A percentile compares a stretch with the other conserved stretches of the same genome.
Conservation (phyloP, 1,139 yeast genomes). For the Yamadazyma pseudoaaseri region DNA sequence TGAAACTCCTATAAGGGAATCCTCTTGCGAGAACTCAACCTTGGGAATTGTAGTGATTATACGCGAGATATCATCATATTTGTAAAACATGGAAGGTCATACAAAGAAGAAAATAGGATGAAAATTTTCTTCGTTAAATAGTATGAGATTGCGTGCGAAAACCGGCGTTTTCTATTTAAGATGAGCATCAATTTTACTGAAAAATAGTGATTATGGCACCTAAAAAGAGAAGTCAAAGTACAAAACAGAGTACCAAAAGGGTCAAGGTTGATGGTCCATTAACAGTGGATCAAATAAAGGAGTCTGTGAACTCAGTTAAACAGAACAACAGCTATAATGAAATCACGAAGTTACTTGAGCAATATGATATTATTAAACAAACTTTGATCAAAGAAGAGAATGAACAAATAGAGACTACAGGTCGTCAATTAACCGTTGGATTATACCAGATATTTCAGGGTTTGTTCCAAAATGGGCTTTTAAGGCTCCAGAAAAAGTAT, state of each 20-base stretch:
- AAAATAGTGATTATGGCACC: too few species aligned
- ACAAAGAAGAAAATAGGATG: constrained; percentile 19
- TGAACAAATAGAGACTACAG: constrained; percentile 27
- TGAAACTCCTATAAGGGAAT: constrained; percentile 39
- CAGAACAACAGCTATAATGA: constrained; percentile 47
- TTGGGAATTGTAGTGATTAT: constrained; percentile 47
- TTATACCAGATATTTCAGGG: constrained; percentile 58
- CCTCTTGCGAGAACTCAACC: constrained; percentile 37
- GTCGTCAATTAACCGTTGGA: constrained; percentile 52
- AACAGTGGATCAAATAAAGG: constrained; percentile 29
- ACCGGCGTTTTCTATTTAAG: too few species aligned
- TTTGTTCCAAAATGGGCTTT: constrained; percentile 48
- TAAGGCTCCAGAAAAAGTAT: constrained; percentile 36
- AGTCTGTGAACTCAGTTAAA: constrained; percentile 29
- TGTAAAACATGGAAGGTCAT: constrained; percentile 61
- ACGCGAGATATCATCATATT: constrained; percentile 66
- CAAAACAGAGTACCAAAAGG: constrained; percentile 7
- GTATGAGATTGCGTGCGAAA: constrained; percentile 5
- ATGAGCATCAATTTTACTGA: too few species aligned
- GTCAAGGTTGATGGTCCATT: constrained; percentile 10
- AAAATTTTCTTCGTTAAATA: constrained; percentile 5
- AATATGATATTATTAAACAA: constrained; percentile 27
- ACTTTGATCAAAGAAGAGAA: constrained; percentile 19
- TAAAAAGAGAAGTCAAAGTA: constrained; percentile 9
- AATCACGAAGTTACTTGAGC: constrained; percentile 43